Percentiles rank a stretch among this genome's conserved stretches.
These are phyloP conservation scores for Cucurbita moschata DNA, from an alignment of 306 rosid genomes.

Conservation along the genomic window DNA sequence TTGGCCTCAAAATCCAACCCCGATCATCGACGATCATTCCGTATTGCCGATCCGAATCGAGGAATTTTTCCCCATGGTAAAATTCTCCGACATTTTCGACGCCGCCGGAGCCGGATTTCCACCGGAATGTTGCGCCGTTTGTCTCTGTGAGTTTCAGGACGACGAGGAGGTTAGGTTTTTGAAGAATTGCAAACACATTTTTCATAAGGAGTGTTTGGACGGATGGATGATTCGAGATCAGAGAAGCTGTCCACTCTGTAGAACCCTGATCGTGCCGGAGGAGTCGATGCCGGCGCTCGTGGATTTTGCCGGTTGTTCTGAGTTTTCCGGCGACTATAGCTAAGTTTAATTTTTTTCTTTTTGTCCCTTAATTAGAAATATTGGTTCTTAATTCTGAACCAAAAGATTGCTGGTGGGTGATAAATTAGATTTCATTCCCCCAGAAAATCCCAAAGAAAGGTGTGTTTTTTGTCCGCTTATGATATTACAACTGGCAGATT, in stretches of 20 bases:
- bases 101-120: background rate
- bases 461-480: background rate
- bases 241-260: constrained; percentile 11
- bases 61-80: background rate
- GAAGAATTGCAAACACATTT: constrained; percentile 7
- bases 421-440: background rate
- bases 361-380: background rate
- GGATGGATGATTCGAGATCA: constrained; percentile 8
- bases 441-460: background rate
- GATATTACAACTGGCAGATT: background rate
- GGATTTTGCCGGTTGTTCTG: background rate
- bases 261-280: background rate
- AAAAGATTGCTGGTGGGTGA: background rate
- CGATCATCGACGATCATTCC: background rate
- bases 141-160: constrained; percentile 6
- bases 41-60: background rate
- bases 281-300: background rate
- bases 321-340: background rate
- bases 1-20: background rate
- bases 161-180: constrained; percentile 3
- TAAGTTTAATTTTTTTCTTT: background rate
- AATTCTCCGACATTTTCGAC: background rate
- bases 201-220: constrained; percentile 8
- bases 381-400: background rate
- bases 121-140: constrained; percentile 12